Conservation (phyloP, 495 filamentous ascomycete species). For the Melanomma pulvis-pyrius region DNA sequence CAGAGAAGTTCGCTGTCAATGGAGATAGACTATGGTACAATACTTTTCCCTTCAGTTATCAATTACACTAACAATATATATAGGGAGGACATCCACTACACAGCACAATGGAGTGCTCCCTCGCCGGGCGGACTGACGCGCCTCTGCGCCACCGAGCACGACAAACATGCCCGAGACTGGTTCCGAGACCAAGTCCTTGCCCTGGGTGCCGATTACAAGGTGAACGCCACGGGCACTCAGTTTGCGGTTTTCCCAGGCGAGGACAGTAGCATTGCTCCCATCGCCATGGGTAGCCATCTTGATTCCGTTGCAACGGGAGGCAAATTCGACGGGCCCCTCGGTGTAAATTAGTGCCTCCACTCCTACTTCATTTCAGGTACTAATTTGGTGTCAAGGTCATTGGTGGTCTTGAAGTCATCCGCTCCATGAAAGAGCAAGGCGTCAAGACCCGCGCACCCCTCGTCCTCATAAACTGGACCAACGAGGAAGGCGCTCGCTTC, state of each 20-base stretch:
- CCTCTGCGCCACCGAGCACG: slow-evolving; percentile 17
- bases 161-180: slow-evolving; percentile 30
- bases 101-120: slow-evolving; percentile 30
- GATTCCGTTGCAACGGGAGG: slow-evolving; percentile 29
- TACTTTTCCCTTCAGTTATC: not conserved
- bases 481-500: slow-evolving; percentile 32
- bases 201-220: slow-evolving; percentile 23
- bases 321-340: slow-evolving; percentile 28
- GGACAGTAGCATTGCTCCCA: slow-evolving; percentile 29
- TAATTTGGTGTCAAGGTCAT: not conserved
- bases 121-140: slow-evolving; percentile 25
- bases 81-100: slow-evolving; percentile 29
- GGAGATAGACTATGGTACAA: slow-evolving; percentile 4
- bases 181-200: slow-evolving; percentile 27
- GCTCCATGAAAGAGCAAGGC: slow-evolving; percentile 20
- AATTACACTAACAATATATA: not conserved
- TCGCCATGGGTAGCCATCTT: slow-evolving; percentile 30
- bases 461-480: not conserved
- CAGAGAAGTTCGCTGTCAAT: no score
- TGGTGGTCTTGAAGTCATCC: slow-evolving; percentile 20
- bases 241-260: slow-evolving; percentile 22
- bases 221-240: slow-evolving; percentile 26
- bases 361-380: not conserved
- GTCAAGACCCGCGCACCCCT: slow-evolving; percentile 26
- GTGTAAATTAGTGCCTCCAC: not conserved